Percentiles rank a stretch among this genome's conserved stretches.
Evolutionary conservation across 345 rosid genomes (phyloP).

Genomic region (Microcos paniculata): DNA sequence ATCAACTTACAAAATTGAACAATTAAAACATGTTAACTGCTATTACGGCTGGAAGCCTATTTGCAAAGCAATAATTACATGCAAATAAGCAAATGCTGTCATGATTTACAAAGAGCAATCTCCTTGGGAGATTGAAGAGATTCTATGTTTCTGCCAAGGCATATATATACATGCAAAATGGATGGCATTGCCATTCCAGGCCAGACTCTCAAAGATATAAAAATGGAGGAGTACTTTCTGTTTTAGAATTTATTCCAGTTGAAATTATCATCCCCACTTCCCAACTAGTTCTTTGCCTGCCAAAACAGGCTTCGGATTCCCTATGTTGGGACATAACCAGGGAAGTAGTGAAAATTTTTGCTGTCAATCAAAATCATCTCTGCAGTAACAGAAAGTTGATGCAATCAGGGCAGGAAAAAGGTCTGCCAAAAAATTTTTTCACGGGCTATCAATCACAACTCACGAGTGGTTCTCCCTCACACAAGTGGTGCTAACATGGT

Average conservation of each 20-base stretch:
- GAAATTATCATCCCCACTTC: not conserved
- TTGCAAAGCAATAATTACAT: no score
- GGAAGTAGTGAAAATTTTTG: not conserved
- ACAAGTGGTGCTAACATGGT: not conserved
- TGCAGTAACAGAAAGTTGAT: not conserved
- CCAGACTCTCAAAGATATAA: not conserved
- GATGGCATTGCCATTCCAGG: not conserved
- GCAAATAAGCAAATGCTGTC: not conserved
- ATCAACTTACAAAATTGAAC: no score
- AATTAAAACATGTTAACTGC: no score
- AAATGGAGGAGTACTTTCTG: not conserved
- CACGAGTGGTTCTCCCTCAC: not conserved
- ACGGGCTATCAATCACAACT: not conserved
- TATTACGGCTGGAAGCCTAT: no score
- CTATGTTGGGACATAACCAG: no score
- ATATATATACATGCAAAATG: not conserved
- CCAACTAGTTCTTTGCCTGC: not conserved
- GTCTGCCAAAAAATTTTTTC: not conserved
- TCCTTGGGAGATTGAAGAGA: not conserved
- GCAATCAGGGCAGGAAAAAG: not conserved
- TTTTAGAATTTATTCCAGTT: not conserved
- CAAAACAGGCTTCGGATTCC: not conserved
- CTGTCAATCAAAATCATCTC: not conserved
- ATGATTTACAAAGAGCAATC: not conserved
- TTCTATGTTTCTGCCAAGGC: not conserved